A percentile compares a stretch with the other conserved stretches of the same genome.
phyloP scores from a whole-genome alignment of 2,329 filamentous ascomycete genomes.

The Phaeosphaeriaceae sp. region DNA sequence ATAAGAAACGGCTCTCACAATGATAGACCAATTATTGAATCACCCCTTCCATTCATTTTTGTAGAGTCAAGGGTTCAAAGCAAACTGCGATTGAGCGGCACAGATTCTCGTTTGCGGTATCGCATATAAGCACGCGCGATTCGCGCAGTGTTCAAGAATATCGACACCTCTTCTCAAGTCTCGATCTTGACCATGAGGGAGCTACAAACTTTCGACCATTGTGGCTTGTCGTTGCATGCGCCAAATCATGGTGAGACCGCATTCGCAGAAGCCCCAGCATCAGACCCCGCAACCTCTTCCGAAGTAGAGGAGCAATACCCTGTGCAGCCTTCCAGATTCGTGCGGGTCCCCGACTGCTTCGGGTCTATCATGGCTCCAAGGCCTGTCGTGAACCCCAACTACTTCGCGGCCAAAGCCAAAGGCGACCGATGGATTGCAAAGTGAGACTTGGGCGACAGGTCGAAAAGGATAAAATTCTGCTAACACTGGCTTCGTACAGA shows the following conservation, averaged over 20 bases:
- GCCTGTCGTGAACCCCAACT: not conserved
- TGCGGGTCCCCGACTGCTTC: not conserved
- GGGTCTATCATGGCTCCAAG: not conserved
- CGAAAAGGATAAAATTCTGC: no score
- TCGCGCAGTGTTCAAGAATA: no score
- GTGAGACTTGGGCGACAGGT: no score
- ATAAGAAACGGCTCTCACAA: no score
- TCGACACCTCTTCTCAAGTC: no score
- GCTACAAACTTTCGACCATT: not conserved
- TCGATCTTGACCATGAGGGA: not conserved
- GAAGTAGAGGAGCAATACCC: not conserved
- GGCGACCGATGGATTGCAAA: not conserved
- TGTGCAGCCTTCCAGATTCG: not conserved
- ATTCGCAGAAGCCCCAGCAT: not conserved
- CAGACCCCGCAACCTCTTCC: not conserved
- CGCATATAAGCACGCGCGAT: no score
- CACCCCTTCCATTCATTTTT: no score
- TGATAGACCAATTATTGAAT: no score
- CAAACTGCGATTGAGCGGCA: no score
- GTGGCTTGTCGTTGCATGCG: not conserved
- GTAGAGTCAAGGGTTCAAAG: no score
- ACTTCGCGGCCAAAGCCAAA: not conserved
- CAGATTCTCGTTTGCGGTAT: no score
- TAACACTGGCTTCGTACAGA: not conserved
- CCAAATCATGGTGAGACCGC: not conserved